Conservation (phyloP, 148 eudicot species). For the Chenopodium quinoa region DNA sequence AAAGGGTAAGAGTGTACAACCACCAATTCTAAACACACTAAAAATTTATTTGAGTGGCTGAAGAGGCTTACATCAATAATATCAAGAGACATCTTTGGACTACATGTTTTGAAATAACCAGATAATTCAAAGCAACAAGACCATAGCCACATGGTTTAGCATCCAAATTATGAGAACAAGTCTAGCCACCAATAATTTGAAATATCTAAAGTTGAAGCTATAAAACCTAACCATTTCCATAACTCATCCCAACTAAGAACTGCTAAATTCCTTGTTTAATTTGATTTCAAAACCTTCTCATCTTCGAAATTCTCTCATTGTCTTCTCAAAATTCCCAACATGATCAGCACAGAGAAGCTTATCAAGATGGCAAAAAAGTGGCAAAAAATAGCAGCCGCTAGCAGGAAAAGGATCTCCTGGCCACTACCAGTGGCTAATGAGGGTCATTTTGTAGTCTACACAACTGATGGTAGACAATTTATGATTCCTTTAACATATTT, state of each 20-base stretch:
- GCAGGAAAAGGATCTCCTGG: conserved; percentile 31
- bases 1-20: not conserved
- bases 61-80: not conserved
- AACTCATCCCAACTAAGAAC: not conserved
- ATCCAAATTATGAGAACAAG: not conserved
- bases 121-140: not conserved
- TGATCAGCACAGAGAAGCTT: conserved; percentile 30
- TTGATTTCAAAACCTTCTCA: not conserved
- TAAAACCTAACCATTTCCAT: not conserved
- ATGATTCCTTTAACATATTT: conserved; percentile 3
- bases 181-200: not conserved
- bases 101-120: not conserved
- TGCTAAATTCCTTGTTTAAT: too few relatives aligned
- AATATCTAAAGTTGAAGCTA: not conserved
- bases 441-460: conserved; percentile 12
- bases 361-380: conserved; percentile 33
- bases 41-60: not conserved
- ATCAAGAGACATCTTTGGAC: not conserved
- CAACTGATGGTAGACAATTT: conserved; percentile 7
- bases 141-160: conserved; percentile 7
- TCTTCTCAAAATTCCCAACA: not conserved
- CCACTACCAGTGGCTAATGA: not conserved
- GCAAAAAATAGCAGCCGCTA: conserved; percentile 14
- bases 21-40: not conserved
- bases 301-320: not conserved